Base-by-base conservation (phyloP, 345 rosid species). In the Lepidium aucheri region DNA sequence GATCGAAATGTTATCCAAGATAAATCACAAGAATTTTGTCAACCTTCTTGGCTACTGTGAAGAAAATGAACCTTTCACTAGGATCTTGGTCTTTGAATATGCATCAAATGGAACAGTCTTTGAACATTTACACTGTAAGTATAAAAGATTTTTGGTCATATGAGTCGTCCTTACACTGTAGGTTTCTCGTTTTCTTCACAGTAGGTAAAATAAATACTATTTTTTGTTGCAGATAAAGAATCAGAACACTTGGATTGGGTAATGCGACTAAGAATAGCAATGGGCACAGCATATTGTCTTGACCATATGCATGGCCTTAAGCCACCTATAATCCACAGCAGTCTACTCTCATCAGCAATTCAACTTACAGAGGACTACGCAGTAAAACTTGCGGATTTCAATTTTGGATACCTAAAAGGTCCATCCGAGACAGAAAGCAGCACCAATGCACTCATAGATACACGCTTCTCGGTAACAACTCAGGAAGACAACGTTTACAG, bases 81-180 rank as follows among this genome's bases (percentile, higher is more conserved):
- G 99, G 75, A 88, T 90, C 85, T 83, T 94, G 85, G 95, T 94
- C 65, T 94, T 90, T 53, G 97, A 94, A 76, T 94, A 90, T 80
- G 97, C 96, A 45, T 89, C 97, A 50, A 90, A 88, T 49, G 99
- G 99, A 65, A 81, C 96, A 12, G 86, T 94, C 60, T 90, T 85
- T 56, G 99, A 94, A 78, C 99, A 94, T 81, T 81, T 94, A 72
- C 95, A 94, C 63, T 54, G 99, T 94, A 63, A 88, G 96, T 77
- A 9, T 71, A 43, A 45, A 16, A 24, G 2, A 8, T 44, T 30
- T 41, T 2, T 36, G 65, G 9, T 54, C 66, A 51, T 16, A 52
- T 36, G 42, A 60, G 20, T 30, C 9, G 20, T 36, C 30, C 6
- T 26, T 34, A 49, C 33, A 46, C 11, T 13, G 12, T 30, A 35